A percentile compares a stretch with the other conserved stretches of the same genome.
Evolutionary conservation across 2,329 filamentous ascomycete species (phyloP).

Genomic region (Dichotomopilus funicola): DNA sequence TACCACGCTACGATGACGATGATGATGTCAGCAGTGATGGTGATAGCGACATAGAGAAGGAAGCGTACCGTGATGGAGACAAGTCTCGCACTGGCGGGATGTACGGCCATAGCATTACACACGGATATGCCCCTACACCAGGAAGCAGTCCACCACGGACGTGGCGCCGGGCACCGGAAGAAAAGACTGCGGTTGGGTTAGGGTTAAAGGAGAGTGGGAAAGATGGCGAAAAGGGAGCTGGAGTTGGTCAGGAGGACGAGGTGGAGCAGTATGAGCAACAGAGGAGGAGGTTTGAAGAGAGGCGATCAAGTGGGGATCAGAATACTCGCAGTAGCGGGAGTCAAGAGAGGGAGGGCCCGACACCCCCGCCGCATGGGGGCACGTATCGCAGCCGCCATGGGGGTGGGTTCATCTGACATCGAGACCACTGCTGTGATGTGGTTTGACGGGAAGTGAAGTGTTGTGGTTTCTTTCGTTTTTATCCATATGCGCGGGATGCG

Average conservation of each 20-base stretch:
- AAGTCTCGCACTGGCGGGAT: conserved; percentile 15
- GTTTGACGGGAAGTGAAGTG: too few species aligned
- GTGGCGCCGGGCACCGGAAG: not conserved
- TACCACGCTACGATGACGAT: not conserved
- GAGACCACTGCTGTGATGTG: too few species aligned
- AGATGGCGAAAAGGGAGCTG: not conserved
- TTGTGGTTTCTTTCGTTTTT: too few species aligned
- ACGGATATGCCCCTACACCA: conserved; percentile 13
- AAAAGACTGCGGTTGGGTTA: not conserved
- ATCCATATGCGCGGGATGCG: too few species aligned
- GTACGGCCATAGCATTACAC: conserved; percentile 40
- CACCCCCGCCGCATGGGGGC: conserved; percentile 3
- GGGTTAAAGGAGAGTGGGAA: not conserved
- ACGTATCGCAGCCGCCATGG: not conserved
- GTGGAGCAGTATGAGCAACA: conserved; percentile 1
- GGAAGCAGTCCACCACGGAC: not conserved
- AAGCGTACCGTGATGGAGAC: conserved; percentile 26
- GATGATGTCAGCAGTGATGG: conserved; percentile 29
- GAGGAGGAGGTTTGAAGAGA: conserved; percentile 3
- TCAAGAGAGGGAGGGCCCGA: not conserved
- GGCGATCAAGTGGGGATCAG: not conserved
- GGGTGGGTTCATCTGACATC: not conserved
- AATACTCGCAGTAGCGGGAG: not conserved
- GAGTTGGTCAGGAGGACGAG: not conserved
- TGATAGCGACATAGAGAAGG: conserved; percentile 24